Percentiles rank a stretch among this genome's conserved stretches.
phyloP scores from a whole-genome alignment of 2,329 filamentous ascomycete genomes.

The Colletotrichum sp. region DNA sequence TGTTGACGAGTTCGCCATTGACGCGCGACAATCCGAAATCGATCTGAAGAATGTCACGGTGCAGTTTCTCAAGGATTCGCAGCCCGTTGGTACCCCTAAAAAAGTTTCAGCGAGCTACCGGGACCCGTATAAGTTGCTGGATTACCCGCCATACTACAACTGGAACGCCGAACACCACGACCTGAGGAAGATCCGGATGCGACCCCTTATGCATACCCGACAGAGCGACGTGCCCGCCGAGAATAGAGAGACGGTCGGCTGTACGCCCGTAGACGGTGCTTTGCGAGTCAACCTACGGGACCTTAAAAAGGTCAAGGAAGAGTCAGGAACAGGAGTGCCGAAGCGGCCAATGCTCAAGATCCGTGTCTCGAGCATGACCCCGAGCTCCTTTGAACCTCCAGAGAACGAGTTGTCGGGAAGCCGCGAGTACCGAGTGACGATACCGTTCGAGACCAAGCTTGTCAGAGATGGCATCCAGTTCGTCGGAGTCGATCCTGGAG shows the following conservation, averaged over 20 bases:
- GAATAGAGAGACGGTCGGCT: constrained; percentile 59
- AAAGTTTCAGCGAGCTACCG: constrained; percentile 50
- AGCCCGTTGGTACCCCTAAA: constrained; percentile 25
- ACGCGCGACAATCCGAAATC: constrained; percentile 68
- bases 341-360: constrained; percentile 46
- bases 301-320: constrained; percentile 17
- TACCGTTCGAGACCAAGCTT: constrained; percentile 79
- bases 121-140: constrained; percentile 72
- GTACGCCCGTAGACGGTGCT: constrained; percentile 60
- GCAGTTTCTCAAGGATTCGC: constrained; percentile 37
- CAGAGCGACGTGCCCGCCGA: constrained; percentile 60
- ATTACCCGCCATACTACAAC: constrained; percentile 64
- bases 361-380: constrained; percentile 43
- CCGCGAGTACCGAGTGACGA: constrained; percentile 61
- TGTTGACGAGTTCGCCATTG: constrained; percentile 62
- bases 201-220: constrained; percentile 54
- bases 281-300: constrained; percentile 50
- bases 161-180: constrained; percentile 78
- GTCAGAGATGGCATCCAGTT: constrained; percentile 91
- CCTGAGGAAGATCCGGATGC: constrained; percentile 72
- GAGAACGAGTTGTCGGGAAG: constrained; percentile 48
- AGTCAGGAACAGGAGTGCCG: neutral
- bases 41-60: constrained; percentile 60
- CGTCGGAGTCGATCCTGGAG: constrained; percentile 80
- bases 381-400: constrained; percentile 26